Evolutionary conservation across 176 grass and related monocot species (phyloP), one percentile per base, ranked within the genome.

Genomic region (Aegilops longissima): DNA sequence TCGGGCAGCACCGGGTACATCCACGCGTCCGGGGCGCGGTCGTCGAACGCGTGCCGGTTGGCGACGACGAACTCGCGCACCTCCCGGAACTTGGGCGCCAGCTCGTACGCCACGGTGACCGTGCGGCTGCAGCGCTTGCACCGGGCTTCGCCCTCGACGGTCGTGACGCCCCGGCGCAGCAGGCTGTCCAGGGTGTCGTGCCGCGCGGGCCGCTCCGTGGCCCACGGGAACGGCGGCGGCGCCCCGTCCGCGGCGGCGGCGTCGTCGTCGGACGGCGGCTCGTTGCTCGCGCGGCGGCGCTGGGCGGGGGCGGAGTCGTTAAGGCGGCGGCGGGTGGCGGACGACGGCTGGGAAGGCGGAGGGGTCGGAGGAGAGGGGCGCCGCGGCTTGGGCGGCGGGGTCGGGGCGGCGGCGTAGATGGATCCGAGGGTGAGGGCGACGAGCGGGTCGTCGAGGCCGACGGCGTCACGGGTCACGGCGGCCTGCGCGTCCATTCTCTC

Each of bases 11-110:
- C 2, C 4, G 88, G 81, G 27, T 2, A 24, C 77, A 85, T 67
- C 92, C 95, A 94, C 6, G 44, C 73, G 4, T 21, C 18, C 3
- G 86, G 83, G 18, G 88, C 88, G 31, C 88, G 90, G 80, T 97
- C 89, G 81, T 90, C 40, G 88, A 97, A 90, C 36, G 14, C 2
- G 86, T 92, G 88, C 0, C 54, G 62, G 78, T 85, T 91, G 1
- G 64, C 64, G 18, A 6, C 40, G 24, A 97, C 68, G 86, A 74
- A 89, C 47, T 8, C 59, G 13, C 42, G 70, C 65, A 94, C n/a
- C 84, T 90, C 90, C 13, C 20, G 8, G 82, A 87, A 92, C 87
- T 84, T 94, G 51, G 82, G 1, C 24, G 34, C 77, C 2, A 97
- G 88, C 66, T 94, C 85, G 95, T 91, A 92, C 17, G 44, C 72